These are phyloP conservation scores for Ceratobasidium sp. DNA, from an alignment of 1,284 basidiomycete genomes.

Conservation along the genomic window DNA sequence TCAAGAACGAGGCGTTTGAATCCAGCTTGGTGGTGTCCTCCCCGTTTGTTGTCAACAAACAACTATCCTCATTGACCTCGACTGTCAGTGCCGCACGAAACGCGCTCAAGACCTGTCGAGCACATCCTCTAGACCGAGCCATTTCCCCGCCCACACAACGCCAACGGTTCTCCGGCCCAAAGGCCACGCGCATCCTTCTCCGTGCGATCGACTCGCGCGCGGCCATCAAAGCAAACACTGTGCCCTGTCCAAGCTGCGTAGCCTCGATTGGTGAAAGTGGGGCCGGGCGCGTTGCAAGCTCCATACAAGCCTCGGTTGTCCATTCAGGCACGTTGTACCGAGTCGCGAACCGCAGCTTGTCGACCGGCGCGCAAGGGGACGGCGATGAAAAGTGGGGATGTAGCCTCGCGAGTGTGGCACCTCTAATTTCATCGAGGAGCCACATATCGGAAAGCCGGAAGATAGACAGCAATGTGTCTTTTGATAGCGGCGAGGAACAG, in stretches of 20 bases:
- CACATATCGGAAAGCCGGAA: conserved; percentile 41
- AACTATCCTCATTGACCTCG: conserved; percentile 18
- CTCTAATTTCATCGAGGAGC: conserved; percentile 37
- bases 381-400: conserved; percentile 29
- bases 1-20: conserved; percentile 23
- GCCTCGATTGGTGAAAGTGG: conserved; percentile 28
- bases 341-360: conserved; percentile 31
- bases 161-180: conserved; percentile 39
- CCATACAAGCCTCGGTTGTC: conserved; percentile 28
- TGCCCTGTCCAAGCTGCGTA: conserved; percentile 8
- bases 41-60: not conserved
- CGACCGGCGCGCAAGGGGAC: conserved; percentile 21
- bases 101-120: conserved; percentile 25
- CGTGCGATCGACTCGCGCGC: conserved; percentile 36
- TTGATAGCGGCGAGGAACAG: conserved; percentile 24
- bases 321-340: conserved; percentile 38
- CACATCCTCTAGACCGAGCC: conserved; percentile 31
- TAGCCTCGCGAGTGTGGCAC: conserved; percentile 23
- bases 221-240: conserved; percentile 18
- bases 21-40: conserved; percentile 5
- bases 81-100: conserved; percentile 25
- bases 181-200: conserved; percentile 35
- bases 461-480: conserved; percentile 35
- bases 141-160: conserved; percentile 26
- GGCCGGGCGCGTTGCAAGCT: conserved; percentile 38